phyloP scores from a whole-genome alignment of 2,329 filamentous ascomycete genomes.

The Parastagonospora avenae region DNA sequence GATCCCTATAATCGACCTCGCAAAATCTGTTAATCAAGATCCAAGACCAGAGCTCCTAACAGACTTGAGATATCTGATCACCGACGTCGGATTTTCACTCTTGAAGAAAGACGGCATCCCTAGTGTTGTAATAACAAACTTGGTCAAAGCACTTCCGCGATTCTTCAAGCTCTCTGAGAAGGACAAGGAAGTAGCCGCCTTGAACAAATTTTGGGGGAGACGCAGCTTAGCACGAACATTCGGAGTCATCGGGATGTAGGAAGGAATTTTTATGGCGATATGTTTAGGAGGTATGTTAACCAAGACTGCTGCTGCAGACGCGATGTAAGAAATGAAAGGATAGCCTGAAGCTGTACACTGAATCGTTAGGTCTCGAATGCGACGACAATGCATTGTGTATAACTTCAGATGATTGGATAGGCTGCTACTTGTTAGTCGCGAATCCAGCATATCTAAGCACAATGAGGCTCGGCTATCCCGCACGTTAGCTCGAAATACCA shows the following conservation, averaged over 20 bases:
- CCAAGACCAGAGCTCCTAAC: slow-evolving; percentile 47
- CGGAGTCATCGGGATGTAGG: slow-evolving; percentile 40
- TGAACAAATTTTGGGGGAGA: too few species aligned
- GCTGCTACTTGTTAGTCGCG: background rate
- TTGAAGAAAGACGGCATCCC: slow-evolving; percentile 8
- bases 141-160: slow-evolving; percentile 43
- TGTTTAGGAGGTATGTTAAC: slow-evolving; percentile 10
- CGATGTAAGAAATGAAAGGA: background rate
- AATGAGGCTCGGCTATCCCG: too few species aligned
- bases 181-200: slow-evolving; percentile 23
- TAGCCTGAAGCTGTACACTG: background rate
- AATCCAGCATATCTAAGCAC: too few species aligned
- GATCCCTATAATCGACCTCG: slow-evolving; percentile 58
- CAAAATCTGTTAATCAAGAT: slow-evolving; percentile 44
- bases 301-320: background rate
- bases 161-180: slow-evolving; percentile 52
- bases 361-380: background rate
- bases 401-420: background rate
- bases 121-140: background rate
- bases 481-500: too few species aligned
- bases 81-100: slow-evolving; percentile 10
- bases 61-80: slow-evolving; percentile 51
- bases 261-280: slow-evolving; percentile 44
- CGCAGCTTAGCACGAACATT: slow-evolving; percentile 48
- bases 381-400: background rate